Evolutionary conservation across 805 yeast species (phyloP).

Genomic region (Soucietia sequanensis): DNA sequence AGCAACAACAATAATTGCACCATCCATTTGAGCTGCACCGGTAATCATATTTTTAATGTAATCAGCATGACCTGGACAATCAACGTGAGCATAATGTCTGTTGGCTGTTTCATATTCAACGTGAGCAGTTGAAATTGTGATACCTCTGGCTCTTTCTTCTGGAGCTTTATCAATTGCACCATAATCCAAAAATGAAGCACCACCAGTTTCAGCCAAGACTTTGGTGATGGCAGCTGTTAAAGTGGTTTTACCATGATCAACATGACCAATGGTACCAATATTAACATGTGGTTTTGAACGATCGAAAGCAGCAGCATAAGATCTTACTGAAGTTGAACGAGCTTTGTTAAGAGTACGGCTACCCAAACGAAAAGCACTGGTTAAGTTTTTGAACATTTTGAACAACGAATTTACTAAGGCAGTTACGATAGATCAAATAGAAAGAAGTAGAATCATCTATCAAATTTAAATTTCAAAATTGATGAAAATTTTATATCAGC

Average conservation of each 20-base stretch:
- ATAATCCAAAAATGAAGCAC: slow-evolving; percentile 92
- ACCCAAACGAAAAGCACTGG: no score
- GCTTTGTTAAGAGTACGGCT: slow-evolving; percentile 6
- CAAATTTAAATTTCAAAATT: no score
- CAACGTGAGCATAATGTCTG: slow-evolving; percentile 97
- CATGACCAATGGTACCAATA: slow-evolving; percentile 98
- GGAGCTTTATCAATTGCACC: slow-evolving; percentile 95
- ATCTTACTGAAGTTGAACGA: slow-evolving; percentile 32
- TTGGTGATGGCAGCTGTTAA: slow-evolving; percentile 98
- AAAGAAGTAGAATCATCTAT: no score
- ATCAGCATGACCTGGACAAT: slow-evolving; percentile 99
- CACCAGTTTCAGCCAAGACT: slow-evolving; percentile 82
- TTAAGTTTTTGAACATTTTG: no score
- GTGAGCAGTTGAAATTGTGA: slow-evolving; percentile 96
- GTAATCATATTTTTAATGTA: slow-evolving; percentile 98
- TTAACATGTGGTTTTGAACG: slow-evolving; percentile 97
- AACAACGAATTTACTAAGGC: no score
- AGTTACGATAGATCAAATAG: no score
- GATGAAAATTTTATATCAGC: no score
- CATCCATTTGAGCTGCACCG: slow-evolving; percentile 99
- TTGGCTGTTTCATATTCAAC: slow-evolving; percentile 94
- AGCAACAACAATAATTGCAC: slow-evolving; percentile 98
- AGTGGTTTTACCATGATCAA: slow-evolving; percentile 98
- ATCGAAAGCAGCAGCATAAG: slow-evolving; percentile 75
- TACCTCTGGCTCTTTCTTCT: slow-evolving; percentile 99